These are phyloP conservation scores for Cytospora piceae DNA, from an alignment of 2,329 filamentous ascomycete genomes.

Conservation along the genomic window DNA sequence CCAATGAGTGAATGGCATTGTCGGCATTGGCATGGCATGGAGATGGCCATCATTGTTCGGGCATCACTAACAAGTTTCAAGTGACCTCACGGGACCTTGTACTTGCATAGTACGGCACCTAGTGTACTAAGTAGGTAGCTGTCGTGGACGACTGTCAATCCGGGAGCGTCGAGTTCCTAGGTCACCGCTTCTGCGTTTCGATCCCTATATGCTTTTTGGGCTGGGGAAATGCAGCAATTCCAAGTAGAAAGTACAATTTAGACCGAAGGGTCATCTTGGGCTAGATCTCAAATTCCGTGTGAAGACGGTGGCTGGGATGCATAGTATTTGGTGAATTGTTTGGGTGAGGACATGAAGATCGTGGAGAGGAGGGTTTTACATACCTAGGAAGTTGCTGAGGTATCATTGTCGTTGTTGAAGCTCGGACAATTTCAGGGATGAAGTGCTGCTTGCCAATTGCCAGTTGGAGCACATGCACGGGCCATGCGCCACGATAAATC, in stretches of 20 bases:
- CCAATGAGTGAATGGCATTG: constrained; percentile 28
- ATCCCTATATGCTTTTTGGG: constrained; percentile 12
- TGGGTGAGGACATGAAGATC: neutral
- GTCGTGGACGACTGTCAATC: constrained; percentile 3
- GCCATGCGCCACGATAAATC: neutral
- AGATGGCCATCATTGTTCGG: neutral
- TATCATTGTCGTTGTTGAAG: neutral
- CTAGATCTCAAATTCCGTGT: neutral
- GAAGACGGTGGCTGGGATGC: neutral
- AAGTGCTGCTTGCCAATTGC: neutral
- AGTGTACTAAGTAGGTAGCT: neutral
- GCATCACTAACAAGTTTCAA: constrained; percentile 14
- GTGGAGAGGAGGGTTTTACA: neutral
- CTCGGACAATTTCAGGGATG: neutral
- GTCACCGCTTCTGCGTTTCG: constrained; percentile 11
- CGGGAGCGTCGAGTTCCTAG: constrained; percentile 11
- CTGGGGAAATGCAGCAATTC: constrained; percentile 1
- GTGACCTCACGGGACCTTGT: constrained; percentile 1
- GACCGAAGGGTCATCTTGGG: neutral
- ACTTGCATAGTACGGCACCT: neutral
- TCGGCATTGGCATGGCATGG: constrained; percentile 24
- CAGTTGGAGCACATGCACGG: neutral
- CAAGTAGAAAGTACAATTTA: constrained; percentile 1
- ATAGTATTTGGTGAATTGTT: neutral
- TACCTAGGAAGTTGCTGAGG: neutral